These are phyloP conservation scores for Penicillium samsonianum DNA, from an alignment of 495 filamentous ascomycete genomes.

Conservation along the genomic window DNA sequence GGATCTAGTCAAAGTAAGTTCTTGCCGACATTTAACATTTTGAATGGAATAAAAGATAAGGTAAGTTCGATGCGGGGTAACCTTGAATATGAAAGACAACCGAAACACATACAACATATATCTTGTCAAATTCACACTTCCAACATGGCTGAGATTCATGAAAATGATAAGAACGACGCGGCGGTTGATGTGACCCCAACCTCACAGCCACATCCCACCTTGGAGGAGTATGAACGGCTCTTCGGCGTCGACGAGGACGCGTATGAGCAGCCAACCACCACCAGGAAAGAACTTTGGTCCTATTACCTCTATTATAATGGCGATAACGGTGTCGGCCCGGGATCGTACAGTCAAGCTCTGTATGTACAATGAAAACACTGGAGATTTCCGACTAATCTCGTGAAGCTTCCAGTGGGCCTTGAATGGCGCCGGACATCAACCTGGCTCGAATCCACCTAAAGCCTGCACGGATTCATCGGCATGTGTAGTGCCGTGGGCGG, in stretches of 20 bases:
- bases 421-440: slow-evolving; percentile 46
- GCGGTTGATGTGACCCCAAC: slow-evolving; percentile 13
- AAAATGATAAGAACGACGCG: slow-evolving; percentile 9
- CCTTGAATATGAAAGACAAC: too few species aligned
- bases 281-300: slow-evolving; percentile 49
- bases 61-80: too few species aligned
- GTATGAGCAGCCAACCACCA: slow-evolving; percentile 48
- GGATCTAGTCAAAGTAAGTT: too few species aligned
- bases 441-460: slow-evolving; percentile 40
- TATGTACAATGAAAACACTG: slow-evolving; percentile 17
- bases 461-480: slow-evolving; percentile 45
- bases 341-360: slow-evolving; percentile 49
- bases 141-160: slow-evolving; percentile 3
- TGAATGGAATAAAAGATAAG: too few species aligned
- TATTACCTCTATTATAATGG: slow-evolving; percentile 54
- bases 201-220: slow-evolving; percentile 14
- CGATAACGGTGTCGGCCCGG: slow-evolving; percentile 52
- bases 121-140: neutral
- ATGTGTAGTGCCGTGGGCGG: slow-evolving; percentile 50
- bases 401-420: slow-evolving; percentile 50
- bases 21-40: too few species aligned
- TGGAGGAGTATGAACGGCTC: slow-evolving; percentile 41
- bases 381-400: neutral
- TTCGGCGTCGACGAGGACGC: slow-evolving; percentile 44
- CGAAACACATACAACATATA: neutral